Evolutionary conservation across 1,284 basidiomycete species (phyloP).

Genomic region (Irpex rosettiformis): DNA sequence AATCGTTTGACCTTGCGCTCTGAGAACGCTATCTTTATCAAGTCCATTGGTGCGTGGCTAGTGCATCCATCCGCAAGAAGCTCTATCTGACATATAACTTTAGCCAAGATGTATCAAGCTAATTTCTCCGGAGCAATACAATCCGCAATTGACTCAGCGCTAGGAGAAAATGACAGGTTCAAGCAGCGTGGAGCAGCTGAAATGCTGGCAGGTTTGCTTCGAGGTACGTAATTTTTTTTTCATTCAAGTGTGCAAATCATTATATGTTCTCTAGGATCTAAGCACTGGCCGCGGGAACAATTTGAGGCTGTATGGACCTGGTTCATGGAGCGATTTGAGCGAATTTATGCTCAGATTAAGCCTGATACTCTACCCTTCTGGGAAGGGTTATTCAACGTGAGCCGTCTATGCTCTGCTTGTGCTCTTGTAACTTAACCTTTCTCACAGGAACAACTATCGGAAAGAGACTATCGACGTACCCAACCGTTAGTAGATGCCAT

Average conservation of each 20-base stretch:
- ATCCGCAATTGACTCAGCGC: conserved; percentile 52
- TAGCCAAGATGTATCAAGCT: conserved; percentile 67
- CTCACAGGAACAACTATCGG: conserved; percentile 59
- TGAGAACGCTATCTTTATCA: conserved; percentile 68
- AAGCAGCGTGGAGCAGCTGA: conserved; percentile 92
- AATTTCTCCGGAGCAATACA: conserved; percentile 53
- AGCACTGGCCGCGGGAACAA: conserved; percentile 80
- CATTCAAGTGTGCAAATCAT: not conserved
- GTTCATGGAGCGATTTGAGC: conserved; percentile 68
- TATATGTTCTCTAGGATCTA: conserved; percentile 58
- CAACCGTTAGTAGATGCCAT: conserved; percentile 81
- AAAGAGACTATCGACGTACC: conserved; percentile 86
- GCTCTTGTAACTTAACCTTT: not conserved
- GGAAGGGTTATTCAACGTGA: conserved; percentile 63
- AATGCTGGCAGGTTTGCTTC: conserved; percentile 72
- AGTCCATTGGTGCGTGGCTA: conserved; percentile 54
- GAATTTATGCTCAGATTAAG: conserved; percentile 76
- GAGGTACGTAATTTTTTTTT: conserved; percentile 40
- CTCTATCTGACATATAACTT: conserved; percentile 10
- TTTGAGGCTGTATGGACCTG: conserved; percentile 76
- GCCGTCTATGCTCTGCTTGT: conserved; percentile 15
- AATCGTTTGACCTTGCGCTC: conserved; percentile 52
- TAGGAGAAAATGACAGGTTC: conserved; percentile 79
- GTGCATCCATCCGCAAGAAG: conserved; percentile 6
- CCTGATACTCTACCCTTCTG: conserved; percentile 81